Conservation (phyloP, 2,329 filamentous ascomycete genomes). For the Aspergillus viridinutans region DNA sequence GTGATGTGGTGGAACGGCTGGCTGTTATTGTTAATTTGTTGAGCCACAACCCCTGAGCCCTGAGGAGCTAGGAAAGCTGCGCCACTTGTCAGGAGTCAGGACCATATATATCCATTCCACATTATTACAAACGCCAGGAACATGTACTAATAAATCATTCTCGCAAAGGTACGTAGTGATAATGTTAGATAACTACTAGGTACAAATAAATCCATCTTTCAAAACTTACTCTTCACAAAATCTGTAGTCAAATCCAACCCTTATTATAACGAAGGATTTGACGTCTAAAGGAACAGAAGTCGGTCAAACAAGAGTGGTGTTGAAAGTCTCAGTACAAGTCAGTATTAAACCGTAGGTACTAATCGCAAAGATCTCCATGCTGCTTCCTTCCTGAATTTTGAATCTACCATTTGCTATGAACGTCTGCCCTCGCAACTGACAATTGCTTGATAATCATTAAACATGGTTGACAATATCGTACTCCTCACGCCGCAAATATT, state of each 20-base stretch:
- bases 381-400: not conserved
- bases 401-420: not conserved
- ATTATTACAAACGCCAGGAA: conserved; percentile 14
- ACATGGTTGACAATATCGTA: conserved; percentile 13
- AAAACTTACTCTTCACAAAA: not conserved
- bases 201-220: not conserved
- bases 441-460: conserved; percentile 2
- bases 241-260: not conserved
- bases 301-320: not conserved
- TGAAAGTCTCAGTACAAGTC: not conserved
- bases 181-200: no score
- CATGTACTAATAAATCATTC: not conserved
- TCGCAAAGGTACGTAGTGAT: no score
- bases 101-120: conserved; percentile 6
- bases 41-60: conserved; percentile 31
- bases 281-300: not conserved
- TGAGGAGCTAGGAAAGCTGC: conserved; percentile 22
- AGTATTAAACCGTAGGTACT: not conserved
- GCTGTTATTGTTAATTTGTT: conserved; percentile 23
- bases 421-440: not conserved
- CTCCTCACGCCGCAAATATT: conserved; percentile 17
- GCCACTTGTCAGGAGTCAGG: conserved; percentile 16
- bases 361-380: not conserved
- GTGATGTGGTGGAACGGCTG: conserved; percentile 24
- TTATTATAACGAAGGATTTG: not conserved